Percentiles rank a stretch among this genome's conserved stretches.
Conservation (phyloP, 1,139 yeast species). For the Geotrichum candidum region DNA sequence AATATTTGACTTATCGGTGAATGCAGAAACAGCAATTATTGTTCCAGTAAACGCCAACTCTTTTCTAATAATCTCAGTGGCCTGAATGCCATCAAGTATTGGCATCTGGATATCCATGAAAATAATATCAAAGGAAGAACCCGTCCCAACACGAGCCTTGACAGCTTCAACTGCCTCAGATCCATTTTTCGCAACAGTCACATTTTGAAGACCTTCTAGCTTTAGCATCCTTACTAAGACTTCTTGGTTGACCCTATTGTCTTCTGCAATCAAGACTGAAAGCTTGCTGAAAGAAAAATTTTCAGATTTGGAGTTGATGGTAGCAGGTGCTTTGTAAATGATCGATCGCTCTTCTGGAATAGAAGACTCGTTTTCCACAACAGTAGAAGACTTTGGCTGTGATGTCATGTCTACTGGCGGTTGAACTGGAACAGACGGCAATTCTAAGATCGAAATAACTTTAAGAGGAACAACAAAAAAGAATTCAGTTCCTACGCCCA, state of each 20-base stretch:
- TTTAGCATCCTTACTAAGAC: constrained; percentile 84
- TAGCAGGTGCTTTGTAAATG: background rate
- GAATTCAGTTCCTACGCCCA: constrained; percentile 73
- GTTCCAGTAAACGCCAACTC: constrained; percentile 59
- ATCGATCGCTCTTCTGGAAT: background rate
- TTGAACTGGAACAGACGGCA: background rate
- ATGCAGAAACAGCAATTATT: constrained; percentile 90
- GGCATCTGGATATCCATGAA: constrained; percentile 99
- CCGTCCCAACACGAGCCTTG: background rate
- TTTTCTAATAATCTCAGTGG: constrained; percentile 64
- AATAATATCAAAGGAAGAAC: constrained; percentile 51
- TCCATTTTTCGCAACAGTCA: constrained; percentile 85
- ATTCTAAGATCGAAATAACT: constrained; percentile 29
- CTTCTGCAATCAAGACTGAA: constrained; percentile 83
- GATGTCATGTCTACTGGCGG: background rate
- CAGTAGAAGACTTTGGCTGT: background rate
- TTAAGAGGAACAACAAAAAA: constrained; percentile 67
- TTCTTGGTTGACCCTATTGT: constrained; percentile 88
- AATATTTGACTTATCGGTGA: constrained; percentile 86
- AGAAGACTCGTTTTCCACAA: background rate
- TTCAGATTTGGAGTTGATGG: background rate
- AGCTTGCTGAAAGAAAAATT: background rate
- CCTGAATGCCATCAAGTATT: constrained; percentile 77
- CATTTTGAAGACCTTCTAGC: constrained; percentile 69
- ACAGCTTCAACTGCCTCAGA: constrained; percentile 74